Evolutionary conservation across 176 grass and related monocot species (phyloP), one percentile per base, ranked within the genome.

Genomic region (maize (Zea mays)): DNA sequence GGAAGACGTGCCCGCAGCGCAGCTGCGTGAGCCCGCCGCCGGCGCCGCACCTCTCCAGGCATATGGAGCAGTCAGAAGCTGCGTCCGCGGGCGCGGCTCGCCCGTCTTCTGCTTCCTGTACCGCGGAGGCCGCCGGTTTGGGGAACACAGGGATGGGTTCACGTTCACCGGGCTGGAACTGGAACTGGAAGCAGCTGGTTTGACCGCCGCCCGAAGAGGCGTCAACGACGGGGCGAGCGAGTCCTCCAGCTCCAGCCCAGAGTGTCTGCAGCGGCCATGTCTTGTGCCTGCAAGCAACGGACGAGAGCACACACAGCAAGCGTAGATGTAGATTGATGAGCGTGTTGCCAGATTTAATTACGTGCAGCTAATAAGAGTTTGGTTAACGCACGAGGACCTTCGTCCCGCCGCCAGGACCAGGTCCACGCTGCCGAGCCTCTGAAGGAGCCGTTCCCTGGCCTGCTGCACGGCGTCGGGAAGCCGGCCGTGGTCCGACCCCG

Each of bases 391-490:
- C 19, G 34, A 37, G 0, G 10, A 91, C 89, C 86, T 87, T 81
- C 82, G 79, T 83, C 86, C 82, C 14, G 81, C 82, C n/a, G n/a
- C 27, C 27, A 27, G 27, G 27, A 27, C 27, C 51, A 85, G 68
- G 77, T 92, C 83, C 49, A 96, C 76, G 2, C 89, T 83, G 12
- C 59, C 85, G 40, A 96, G 84, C 58, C 84, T 90, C 21, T 91
- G 73, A 77, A 89, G 83, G 64, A 96, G 89, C 81, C 92, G 87
- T 85, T 96, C 85, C 42, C 84, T 92, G 37, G 89, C 89, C 69
- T 90, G 86, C 46, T 65, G 76, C 40, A 96, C 89, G 15, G 81
- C 82, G 34, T 89, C 84, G 45, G 89, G 92, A 80, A 96, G 92
- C 67, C 86, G 85, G 8, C 83, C 89, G 49, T 81, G 71, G 67